phyloP scores from a whole-genome alignment of 805 yeast genomes.

The Brettanomyces custersianus region DNA sequence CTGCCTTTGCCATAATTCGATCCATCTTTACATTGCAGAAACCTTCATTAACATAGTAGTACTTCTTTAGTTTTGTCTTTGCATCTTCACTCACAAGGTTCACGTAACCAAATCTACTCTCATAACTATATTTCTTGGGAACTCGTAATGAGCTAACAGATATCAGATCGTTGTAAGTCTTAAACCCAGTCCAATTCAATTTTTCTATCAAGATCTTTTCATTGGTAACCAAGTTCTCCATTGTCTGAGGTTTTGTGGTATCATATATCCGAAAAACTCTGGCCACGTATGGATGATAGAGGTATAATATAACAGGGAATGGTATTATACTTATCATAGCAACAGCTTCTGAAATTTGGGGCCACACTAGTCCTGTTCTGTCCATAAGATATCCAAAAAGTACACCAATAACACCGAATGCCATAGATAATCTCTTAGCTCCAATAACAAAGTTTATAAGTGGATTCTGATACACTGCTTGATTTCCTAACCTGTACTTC shows the following conservation, averaged over 20 bases:
- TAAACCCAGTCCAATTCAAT: constrained; percentile 57
- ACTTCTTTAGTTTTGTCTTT: constrained; percentile 26
- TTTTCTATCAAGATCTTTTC: constrained; percentile 65
- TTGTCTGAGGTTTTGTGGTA: constrained; percentile 51
- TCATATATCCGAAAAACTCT: constrained; percentile 65
- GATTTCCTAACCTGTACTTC: constrained; percentile 45
- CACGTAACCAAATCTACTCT: constrained; percentile 37
- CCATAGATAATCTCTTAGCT: constrained; percentile 52
- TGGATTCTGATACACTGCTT: constrained; percentile 59
- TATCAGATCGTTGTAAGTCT: constrained; percentile 54
- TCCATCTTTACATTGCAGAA: constrained; percentile 81
- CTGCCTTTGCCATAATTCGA: constrained; percentile 76
- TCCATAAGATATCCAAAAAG: constrained; percentile 53
- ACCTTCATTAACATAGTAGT: constrained; percentile 58
- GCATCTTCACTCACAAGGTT: constrained; percentile 36
- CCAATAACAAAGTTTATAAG: constrained; percentile 52
- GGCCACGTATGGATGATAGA: constrained; percentile 60
- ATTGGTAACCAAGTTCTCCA: constrained; percentile 49
- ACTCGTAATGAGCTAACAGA: constrained; percentile 38
- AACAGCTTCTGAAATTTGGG: constrained; percentile 33
- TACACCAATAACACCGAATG: constrained; percentile 50
- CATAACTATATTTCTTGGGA: constrained; percentile 19
- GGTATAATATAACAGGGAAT: constrained; percentile 46
- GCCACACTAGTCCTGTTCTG: constrained; percentile 45
- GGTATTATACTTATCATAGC: constrained; percentile 40